Percentiles rank a stretch among this genome's conserved stretches.
These are phyloP conservation scores for Hortiboletus campestris DNA, from an alignment of 768 basidiomycete species.

Conservation along the genomic window DNA sequence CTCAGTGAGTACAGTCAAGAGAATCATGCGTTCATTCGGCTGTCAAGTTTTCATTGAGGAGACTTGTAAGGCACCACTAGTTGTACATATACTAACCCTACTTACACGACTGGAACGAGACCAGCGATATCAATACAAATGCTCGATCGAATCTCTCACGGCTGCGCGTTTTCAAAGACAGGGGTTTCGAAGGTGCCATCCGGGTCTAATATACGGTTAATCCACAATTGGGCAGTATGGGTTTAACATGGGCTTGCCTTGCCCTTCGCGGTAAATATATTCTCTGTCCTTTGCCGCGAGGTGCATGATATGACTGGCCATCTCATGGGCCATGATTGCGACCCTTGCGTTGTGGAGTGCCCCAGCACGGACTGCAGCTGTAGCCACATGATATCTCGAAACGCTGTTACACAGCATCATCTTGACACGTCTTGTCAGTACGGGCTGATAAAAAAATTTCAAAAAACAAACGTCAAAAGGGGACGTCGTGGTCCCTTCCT, in stretches of 20 bases:
- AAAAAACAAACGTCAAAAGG: slow-evolving; percentile 62
- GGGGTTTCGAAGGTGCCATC: slow-evolving; percentile 46
- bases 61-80: too few relatives aligned
- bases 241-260: slow-evolving; percentile 38
- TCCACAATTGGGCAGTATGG: neutral
- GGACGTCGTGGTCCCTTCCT: slow-evolving; percentile 79
- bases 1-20: neutral
- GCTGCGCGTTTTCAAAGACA: slow-evolving; percentile 29
- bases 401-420: slow-evolving; percentile 76
- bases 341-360: slow-evolving; percentile 52
- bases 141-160: neutral
- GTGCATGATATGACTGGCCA: slow-evolving; percentile 58
- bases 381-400: slow-evolving; percentile 65
- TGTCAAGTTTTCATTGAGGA: too few relatives aligned
- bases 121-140: neutral
- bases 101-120: slow-evolving; percentile 1
- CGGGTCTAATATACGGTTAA: slow-evolving; percentile 26
- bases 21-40: too few relatives aligned
- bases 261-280: slow-evolving; percentile 58
- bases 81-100: neutral
- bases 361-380: slow-evolving; percentile 56
- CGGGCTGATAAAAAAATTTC: neutral
- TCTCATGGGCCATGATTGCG: slow-evolving; percentile 55
- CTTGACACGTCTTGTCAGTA: slow-evolving; percentile 30
- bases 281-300: slow-evolving; percentile 58